These are phyloP conservation scores for Cladosporium oxysporum DNA, from an alignment of 2,329 filamentous ascomycete species.

Conservation along the genomic window DNA sequence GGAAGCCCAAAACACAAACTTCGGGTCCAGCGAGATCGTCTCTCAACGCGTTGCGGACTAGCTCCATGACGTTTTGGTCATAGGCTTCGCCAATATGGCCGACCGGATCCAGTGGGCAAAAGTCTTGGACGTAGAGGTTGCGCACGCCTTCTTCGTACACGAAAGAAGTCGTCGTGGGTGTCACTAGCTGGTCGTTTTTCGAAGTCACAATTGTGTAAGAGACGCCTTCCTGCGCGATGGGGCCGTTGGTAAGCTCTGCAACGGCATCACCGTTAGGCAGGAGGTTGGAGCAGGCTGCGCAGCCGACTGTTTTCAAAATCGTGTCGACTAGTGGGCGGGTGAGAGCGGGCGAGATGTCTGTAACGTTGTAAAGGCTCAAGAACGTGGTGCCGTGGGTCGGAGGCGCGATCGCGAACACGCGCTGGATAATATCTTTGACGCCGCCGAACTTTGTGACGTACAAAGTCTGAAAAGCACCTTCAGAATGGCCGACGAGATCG, in stretches of 20 bases:
- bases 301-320: slow-evolving; percentile 25
- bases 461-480: slow-evolving; percentile 30
- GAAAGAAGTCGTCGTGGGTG: slow-evolving; percentile 26
- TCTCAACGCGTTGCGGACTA: slow-evolving; percentile 28
- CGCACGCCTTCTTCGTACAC: slow-evolving; percentile 28
- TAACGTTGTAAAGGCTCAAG: slow-evolving; percentile 24
- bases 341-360: slow-evolving; percentile 26
- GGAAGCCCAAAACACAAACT: slow-evolving; percentile 24
- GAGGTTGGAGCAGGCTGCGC: slow-evolving; percentile 27
- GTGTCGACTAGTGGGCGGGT: slow-evolving; percentile 22
- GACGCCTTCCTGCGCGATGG: slow-evolving; percentile 27
- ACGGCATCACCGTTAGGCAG: slow-evolving; percentile 25
- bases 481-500: slow-evolving; percentile 30
- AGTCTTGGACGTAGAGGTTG: slow-evolving; percentile 30
- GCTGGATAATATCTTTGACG: slow-evolving; percentile 23
- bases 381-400: slow-evolving; percentile 30
- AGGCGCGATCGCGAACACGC: slow-evolving; percentile 29
- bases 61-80: slow-evolving; percentile 28
- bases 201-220: slow-evolving; percentile 27
- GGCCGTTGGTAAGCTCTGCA: slow-evolving; percentile 22
- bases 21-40: slow-evolving; percentile 25
- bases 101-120: slow-evolving; percentile 26
- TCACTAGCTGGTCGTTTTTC: slow-evolving; percentile 30
- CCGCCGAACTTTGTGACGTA: slow-evolving; percentile 29
- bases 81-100: slow-evolving; percentile 32